Evolutionary conservation across 179 eudicot genomes (phyloP).

Genomic region (Corrigiola litoralis): DNA sequence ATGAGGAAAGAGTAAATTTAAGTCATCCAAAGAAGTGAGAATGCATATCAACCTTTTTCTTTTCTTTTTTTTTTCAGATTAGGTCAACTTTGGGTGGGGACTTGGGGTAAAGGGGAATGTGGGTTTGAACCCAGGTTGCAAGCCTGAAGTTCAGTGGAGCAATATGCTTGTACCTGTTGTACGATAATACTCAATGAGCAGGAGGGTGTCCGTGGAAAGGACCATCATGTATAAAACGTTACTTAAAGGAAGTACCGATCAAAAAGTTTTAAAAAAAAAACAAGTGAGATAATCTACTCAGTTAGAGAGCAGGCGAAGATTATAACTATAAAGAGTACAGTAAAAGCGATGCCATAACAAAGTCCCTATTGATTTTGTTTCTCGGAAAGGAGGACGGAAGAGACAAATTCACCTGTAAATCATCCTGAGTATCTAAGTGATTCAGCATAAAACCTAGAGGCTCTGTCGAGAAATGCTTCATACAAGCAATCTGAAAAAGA

Average conservation of each 20-base stretch:
- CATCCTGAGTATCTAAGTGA: constrained; percentile 38
- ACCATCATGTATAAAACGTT: background rate
- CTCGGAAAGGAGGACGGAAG: background rate
- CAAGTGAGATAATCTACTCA: no score
- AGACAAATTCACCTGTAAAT: constrained; percentile 41
- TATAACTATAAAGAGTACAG: no score
- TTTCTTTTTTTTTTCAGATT: no score
- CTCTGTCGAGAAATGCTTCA: constrained; percentile 58
- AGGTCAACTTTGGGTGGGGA: no score
- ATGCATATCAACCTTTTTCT: background rate
- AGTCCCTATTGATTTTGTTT: background rate
- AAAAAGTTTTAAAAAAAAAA: no score
- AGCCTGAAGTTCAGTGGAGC: no score
- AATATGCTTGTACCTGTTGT: no score
- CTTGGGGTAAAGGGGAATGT: no score
- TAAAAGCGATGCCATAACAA: no score
- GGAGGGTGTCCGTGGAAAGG: background rate
- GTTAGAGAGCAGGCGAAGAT: no score
- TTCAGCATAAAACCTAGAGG: constrained; percentile 58
- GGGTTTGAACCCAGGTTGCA: no score
- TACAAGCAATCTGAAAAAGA: constrained; percentile 57
- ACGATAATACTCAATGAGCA: background rate
- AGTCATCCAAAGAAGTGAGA: background rate
- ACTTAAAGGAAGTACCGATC: no score
- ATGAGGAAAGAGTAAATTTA: background rate